Conservation (phyloP, 768 basidiomycete species). For the Boletus rex-veris region DNA sequence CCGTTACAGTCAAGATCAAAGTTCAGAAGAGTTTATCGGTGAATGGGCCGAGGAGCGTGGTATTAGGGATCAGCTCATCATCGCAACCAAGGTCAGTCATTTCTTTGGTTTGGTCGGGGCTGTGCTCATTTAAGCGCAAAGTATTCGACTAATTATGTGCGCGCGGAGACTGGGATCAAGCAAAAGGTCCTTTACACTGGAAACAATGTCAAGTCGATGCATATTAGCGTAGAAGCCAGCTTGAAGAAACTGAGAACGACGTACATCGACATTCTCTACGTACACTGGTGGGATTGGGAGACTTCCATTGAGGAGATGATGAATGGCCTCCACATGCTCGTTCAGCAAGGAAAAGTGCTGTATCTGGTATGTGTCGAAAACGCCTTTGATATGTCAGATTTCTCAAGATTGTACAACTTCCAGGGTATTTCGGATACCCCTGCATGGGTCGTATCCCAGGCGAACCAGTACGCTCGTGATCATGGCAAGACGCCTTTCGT, state of each 20-base stretch:
- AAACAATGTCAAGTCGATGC: constrained; percentile 36
- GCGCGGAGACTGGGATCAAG: constrained; percentile 9
- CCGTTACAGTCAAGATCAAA: constrained; percentile 44
- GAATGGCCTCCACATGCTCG: constrained; percentile 41
- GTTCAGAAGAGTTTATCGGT: constrained; percentile 52
- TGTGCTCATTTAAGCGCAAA: constrained; percentile 12
- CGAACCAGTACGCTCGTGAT: constrained; percentile 48
- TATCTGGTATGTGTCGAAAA: constrained; percentile 32
- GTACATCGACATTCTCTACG: background rate
- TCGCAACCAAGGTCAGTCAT: constrained; percentile 39
- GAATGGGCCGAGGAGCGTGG: constrained; percentile 45
- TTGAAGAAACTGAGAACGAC: background rate
- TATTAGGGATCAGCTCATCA: constrained; percentile 44
- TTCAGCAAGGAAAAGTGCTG: constrained; percentile 41
- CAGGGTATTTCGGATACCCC: constrained; percentile 43
- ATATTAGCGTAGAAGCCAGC: constrained; percentile 24
- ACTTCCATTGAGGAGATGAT: constrained; percentile 45
- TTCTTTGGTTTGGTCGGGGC: background rate
- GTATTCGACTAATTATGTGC: constrained; percentile 20
- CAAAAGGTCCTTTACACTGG: constrained; percentile 32
- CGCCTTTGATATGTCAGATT: background rate
- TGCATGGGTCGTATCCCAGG: constrained; percentile 47
- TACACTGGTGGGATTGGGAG: constrained; percentile 48
- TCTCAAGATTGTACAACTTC: background rate
- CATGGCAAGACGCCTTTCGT: constrained; percentile 46